phyloP scores from a whole-genome alignment of 169 alveolate genomes.

The Plasmodium coatneyi region DNA sequence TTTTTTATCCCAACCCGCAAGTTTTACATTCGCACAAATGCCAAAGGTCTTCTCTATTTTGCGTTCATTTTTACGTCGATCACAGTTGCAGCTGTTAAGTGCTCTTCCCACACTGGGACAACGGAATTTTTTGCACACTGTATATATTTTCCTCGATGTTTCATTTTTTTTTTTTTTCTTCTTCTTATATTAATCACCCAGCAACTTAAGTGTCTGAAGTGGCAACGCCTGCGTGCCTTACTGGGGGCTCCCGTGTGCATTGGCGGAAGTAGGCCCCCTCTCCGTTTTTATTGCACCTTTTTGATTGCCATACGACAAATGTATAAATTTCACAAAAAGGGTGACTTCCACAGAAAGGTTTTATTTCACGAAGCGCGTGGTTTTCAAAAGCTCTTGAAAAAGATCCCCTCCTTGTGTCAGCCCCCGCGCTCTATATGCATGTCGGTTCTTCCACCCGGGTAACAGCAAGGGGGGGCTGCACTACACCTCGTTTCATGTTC shows the following conservation, averaged over 20 bases:
- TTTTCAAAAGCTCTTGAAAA: background rate
- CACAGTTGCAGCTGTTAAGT: background rate
- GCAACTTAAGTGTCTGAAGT: background rate
- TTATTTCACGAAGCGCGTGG: background rate
- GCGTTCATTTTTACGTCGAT: background rate
- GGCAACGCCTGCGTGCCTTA: background rate
- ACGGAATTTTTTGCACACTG: background rate
- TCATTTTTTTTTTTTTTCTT: background rate
- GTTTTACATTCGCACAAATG: background rate
- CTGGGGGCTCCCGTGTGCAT: background rate
- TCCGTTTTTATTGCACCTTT: background rate
- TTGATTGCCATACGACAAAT: background rate
- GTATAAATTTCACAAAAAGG: background rate
- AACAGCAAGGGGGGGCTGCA: background rate
- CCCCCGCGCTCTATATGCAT: background rate
- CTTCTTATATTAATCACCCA: background rate
- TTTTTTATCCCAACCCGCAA: background rate
- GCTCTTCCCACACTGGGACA: background rate
- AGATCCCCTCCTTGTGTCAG: background rate
- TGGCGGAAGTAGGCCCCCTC: background rate
- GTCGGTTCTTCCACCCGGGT: background rate
- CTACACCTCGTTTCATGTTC: background rate
- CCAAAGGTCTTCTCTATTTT: background rate
- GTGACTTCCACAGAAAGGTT: background rate
- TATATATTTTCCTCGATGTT: background rate